Evolutionary conservation across 805 yeast species (phyloP).

Genomic region (Kuraishia cidri): DNA sequence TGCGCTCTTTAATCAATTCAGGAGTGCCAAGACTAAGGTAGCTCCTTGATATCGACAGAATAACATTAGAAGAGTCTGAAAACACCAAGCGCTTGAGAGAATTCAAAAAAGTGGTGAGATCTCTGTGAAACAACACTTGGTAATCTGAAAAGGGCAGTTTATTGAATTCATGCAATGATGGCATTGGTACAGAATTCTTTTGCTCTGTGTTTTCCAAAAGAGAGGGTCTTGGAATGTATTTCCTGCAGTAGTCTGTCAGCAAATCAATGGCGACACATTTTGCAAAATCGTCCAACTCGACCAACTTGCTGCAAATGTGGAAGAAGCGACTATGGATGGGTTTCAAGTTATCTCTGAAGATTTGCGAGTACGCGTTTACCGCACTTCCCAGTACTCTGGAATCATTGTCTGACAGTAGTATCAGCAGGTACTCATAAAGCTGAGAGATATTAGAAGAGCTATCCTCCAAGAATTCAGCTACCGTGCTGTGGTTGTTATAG

Average conservation of each 20-base stretch:
- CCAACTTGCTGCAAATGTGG: conserved; percentile 24
- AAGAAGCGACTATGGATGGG: conserved; percentile 66
- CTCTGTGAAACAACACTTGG: conserved; percentile 40
- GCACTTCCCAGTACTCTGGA: conserved; percentile 65
- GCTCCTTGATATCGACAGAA: conserved; percentile 52
- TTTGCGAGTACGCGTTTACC: conserved; percentile 41
- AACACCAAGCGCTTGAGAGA: conserved; percentile 36
- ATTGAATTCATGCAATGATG: not conserved
- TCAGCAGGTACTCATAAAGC: conserved; percentile 36
- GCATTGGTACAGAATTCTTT: not conserved
- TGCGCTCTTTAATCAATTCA: conserved; percentile 32
- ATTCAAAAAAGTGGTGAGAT: conserved; percentile 44
- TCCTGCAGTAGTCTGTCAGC: conserved; percentile 57
- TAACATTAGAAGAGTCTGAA: conserved; percentile 49
- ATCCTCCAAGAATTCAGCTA: conserved; percentile 10
- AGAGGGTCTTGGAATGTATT: conserved; percentile 48
- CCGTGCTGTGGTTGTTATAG: conserved; percentile 10
- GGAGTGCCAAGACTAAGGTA: conserved; percentile 52
- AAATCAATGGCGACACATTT: conserved; percentile 52
- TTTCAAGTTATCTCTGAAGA: conserved; percentile 50
- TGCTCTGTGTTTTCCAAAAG: not conserved
- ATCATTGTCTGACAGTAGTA: conserved; percentile 57
- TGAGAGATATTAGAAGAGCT: conserved; percentile 33
- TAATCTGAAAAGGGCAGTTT: conserved; percentile 10
- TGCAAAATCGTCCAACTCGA: conserved; percentile 65